These are phyloP conservation scores for Tripterygium wilfordii DNA, from an alignment of 177 flowering plant genomes.

Conservation along the genomic window DNA sequence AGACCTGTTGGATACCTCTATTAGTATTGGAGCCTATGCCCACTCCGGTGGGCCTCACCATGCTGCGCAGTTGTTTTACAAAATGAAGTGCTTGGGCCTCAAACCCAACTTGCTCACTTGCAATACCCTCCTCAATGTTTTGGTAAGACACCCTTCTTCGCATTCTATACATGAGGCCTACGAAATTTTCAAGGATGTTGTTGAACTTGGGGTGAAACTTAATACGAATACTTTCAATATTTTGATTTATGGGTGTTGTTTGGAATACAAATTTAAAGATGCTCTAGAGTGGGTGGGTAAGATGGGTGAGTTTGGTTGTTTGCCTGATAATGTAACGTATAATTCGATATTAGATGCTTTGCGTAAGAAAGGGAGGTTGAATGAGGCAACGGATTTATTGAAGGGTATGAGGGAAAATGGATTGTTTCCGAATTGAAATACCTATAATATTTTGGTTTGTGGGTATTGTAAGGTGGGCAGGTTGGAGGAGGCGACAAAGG, in stretches of 20 bases:
- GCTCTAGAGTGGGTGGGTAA: constrained; percentile 37
- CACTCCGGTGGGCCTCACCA: constrained; percentile 41
- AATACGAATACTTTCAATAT: constrained; percentile 52
- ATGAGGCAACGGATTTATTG: constrained; percentile 39
- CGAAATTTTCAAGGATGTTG: constrained; percentile 37
- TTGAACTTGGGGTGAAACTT: constrained; percentile 38
- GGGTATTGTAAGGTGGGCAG: constrained; percentile 54
- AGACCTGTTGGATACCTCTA: constrained; percentile 47
- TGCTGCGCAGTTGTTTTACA: constrained; percentile 52
- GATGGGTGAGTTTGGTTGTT: constrained; percentile 37
- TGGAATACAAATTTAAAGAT: constrained; percentile 41
- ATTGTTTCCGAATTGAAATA: constrained; percentile 35
- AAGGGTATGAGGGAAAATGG: constrained; percentile 45
- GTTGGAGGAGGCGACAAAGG: constrained; percentile 42
- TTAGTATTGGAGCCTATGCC: constrained; percentile 56
- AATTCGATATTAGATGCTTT: constrained; percentile 45
- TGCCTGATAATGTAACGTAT: constrained; percentile 51
- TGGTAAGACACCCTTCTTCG: constrained; percentile 49
- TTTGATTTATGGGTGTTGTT: constrained; percentile 66
- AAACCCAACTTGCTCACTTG: constrained; percentile 55
- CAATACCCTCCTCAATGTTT: constrained; percentile 57
- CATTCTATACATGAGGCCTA: constrained; percentile 26
- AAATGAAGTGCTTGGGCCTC: constrained; percentile 45
- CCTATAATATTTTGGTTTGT: constrained; percentile 47
- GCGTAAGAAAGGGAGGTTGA: constrained; percentile 44